Evolutionary conservation across 2,329 filamentous ascomycete genomes (phyloP), one percentile per base, ranked within the genome.

Genomic region (Arthrinium phaeospermum): DNA sequence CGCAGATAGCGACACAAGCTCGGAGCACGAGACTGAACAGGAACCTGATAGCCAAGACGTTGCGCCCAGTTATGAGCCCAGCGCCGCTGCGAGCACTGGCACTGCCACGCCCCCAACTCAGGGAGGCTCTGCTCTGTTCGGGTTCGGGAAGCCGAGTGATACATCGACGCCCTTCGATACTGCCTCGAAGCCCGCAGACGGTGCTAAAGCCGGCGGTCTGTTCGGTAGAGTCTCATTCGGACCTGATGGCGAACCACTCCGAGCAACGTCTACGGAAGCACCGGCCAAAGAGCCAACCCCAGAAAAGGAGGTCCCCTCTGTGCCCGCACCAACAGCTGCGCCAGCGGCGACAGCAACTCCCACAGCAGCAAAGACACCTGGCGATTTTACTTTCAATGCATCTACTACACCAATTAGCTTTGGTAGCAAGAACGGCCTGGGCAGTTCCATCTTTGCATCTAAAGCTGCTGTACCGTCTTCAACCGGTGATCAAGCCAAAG

Each of bases 1-100:
- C 57, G 78, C 77, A 47, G 86, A 87, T 22, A 84, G 84, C 24
- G 86, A 86, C 69, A 82, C 79, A 8, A 85, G 88, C 74, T 83
- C 83, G 3, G 85, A 86, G 44, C 79, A 85, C n/a, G 81, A 83
- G 70, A 83, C 83, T 3, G 85, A 86, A 44, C 79, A 85, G 22
- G 81, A 83, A 70, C 78, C 80, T 4, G 85, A 83, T 27, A 83
- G 82, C 53, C 84, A 86, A 72, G 84, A 84, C 71, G 81, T 80
- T 37, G 83, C 79, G 27, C 82, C 85, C 73, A 85, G 83, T 71
- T 83, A 86, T 47, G 85, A 85, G 71, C 82, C 82, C 13, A 85
- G 82, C 71, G 82, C 80, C 71, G 82, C 82, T 73, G 82, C 83
- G 69, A 87, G 83, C 72, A 82, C 78, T 49, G 82, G 80, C 44